A percentile compares a stretch with the other conserved stretches of the same genome.
These are phyloP conservation scores for Corylus avellana DNA, from an alignment of 306 rosid species.

Conservation along the genomic window DNA sequence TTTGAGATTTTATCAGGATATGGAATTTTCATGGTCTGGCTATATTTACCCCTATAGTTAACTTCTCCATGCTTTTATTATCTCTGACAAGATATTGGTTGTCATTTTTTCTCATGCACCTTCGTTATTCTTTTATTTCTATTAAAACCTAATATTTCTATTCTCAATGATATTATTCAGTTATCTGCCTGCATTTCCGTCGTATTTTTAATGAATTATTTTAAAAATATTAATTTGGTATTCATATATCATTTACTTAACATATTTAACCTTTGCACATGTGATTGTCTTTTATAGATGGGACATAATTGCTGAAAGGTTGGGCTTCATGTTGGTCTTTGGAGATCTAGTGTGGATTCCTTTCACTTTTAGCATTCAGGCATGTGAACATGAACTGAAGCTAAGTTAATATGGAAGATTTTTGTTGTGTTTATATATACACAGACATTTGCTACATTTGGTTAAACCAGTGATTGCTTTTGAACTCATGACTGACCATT, in stretches of 20 bases:
- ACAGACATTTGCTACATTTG: not conserved
- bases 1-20: not conserved
- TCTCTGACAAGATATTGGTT: not conserved
- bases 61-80: not conserved
- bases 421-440: constrained; percentile 12
- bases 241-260: not conserved
- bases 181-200: no score
- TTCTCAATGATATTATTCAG: no score
- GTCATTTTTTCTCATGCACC: not conserved
- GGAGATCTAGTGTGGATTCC: constrained; percentile 99
- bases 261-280: not conserved
- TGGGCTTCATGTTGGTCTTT: constrained; percentile 96
- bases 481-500: not conserved
- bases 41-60: not conserved
- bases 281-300: constrained; percentile 54
- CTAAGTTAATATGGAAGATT: constrained; percentile 14
- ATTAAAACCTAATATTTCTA: not conserved
- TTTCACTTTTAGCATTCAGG: constrained; percentile 93
- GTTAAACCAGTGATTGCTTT: not conserved
- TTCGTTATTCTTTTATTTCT: not conserved
- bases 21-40: not conserved
- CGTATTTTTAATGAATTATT: no score
- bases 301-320: constrained; percentile 97
- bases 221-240: not conserved
- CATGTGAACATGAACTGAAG: constrained; percentile 26